A percentile compares a stretch with the other conserved stretches of the same genome.
Conservation (phyloP, 2,329 filamentous ascomycete species). For the Camptophora hylomeconis region DNA sequence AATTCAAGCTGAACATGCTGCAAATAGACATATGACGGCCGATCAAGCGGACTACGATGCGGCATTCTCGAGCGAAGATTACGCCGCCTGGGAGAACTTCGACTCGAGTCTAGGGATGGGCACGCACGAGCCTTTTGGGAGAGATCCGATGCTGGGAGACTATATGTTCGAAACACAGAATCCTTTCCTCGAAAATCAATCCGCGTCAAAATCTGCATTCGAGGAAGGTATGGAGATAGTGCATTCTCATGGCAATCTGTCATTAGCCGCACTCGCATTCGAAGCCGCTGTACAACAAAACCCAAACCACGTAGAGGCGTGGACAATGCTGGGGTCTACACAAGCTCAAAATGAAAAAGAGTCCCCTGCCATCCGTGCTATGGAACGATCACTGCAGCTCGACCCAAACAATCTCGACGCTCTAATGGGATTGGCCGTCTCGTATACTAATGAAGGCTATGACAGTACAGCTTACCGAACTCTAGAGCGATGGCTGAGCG, state of each 20-base stretch:
- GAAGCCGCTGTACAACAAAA: constrained; percentile 91
- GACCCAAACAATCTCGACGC: constrained; percentile 79
- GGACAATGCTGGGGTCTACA: constrained; percentile 80
- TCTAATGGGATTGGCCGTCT: constrained; percentile 89
- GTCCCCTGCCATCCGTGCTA: constrained; percentile 80
- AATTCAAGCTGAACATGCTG: constrained; percentile 32
- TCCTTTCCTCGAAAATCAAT: constrained; percentile 64
- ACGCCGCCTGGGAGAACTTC: constrained; percentile 69
- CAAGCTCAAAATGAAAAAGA: constrained; percentile 99
- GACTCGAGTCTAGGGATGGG: constrained; percentile 43
- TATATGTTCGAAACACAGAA: constrained; percentile 96
- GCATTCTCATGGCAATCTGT: constrained; percentile 85
- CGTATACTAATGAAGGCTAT: constrained; percentile 97
- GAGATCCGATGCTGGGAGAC: constrained; percentile 66
- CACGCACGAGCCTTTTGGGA: constrained; percentile 41
- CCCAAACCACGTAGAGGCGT: constrained; percentile 75
- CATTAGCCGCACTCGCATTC: constrained; percentile 83
- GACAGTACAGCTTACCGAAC: constrained; percentile 94
- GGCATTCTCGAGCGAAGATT: constrained; percentile 56
- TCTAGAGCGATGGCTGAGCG: constrained; percentile 89
- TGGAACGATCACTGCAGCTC: constrained; percentile 80
- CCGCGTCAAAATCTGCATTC: constrained; percentile 49
- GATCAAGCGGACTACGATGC: constrained; percentile 47
- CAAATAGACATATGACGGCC: constrained; percentile 49
- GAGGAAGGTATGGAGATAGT: constrained; percentile 89